Evolutionary conservation across 371 early-diverging fungal species (phyloP).

Genomic region (Mucor ambiguus): DNA sequence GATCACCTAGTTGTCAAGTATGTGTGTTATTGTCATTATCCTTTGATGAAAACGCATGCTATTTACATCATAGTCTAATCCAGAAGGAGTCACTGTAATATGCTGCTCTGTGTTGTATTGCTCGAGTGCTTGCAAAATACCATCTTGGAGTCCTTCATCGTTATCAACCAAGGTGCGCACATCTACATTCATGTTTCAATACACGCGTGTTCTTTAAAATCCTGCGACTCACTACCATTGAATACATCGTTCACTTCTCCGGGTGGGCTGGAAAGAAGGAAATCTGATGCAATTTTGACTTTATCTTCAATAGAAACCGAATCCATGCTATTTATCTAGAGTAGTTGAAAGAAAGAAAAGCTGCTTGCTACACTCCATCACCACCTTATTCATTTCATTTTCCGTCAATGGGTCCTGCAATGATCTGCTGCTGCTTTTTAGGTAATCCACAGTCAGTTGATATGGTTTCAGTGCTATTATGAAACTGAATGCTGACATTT

Average conservation of each 20-base stretch:
- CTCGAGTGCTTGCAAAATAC: slow-evolving; percentile 71
- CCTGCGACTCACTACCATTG: slow-evolving; percentile 65
- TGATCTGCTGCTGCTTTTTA: not conserved
- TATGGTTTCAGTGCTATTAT: not conserved
- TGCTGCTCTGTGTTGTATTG: slow-evolving; percentile 88
- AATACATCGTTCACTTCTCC: slow-evolving; percentile 97
- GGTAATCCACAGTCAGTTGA: not conserved
- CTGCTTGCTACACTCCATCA: not conserved
- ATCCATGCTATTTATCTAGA: slow-evolving; percentile 10
- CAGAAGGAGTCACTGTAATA: slow-evolving; percentile 69
- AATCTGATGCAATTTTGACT: slow-evolving; percentile 78
- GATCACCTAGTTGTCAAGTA: slow-evolving; percentile 56
- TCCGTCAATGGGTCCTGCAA: not conserved
- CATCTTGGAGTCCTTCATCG: slow-evolving; percentile 76
- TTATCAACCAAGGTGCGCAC: slow-evolving; percentile 84
- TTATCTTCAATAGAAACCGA: slow-evolving; percentile 56
- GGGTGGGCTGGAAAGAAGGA: slow-evolving; percentile 89
- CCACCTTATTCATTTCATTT: not conserved
- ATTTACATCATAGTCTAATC: slow-evolving; percentile 62
- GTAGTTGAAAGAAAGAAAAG: not conserved
- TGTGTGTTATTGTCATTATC: not conserved
- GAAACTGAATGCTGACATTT: not conserved
- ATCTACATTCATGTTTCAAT: slow-evolving; percentile 56
- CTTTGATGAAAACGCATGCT: not conserved
- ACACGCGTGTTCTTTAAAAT: not conserved